Percentiles rank a stretch among this genome's conserved stretches.
Evolutionary conservation across 176 grass and related monocot genomes (phyloP).

Genomic region (Lolium rigidum): DNA sequence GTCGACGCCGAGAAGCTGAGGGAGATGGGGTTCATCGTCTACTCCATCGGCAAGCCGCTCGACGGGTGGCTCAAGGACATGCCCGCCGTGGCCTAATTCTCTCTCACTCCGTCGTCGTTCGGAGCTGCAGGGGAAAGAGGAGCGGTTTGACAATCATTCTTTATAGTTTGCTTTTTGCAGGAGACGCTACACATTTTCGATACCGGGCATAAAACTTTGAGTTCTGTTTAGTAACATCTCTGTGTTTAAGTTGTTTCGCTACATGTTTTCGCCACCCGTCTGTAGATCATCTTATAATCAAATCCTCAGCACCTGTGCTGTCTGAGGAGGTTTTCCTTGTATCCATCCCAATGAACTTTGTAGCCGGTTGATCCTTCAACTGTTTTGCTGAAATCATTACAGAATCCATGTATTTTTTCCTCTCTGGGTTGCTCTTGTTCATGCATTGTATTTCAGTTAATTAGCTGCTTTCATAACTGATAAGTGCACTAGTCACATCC

Average conservation of each 20-base stretch:
- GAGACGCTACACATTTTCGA: conserved; percentile 36
- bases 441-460: background rate
- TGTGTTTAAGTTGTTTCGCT: conserved; percentile 21
- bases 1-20: conserved; percentile 78
- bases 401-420: conserved; percentile 35
- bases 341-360: conserved; percentile 43
- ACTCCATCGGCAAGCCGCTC: conserved; percentile 89
- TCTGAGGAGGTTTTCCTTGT: conserved; percentile 44
- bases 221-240: conserved; percentile 30
- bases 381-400: conserved; percentile 45
- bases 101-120: background rate
- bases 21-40: conserved; percentile 95
- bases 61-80: conserved; percentile 91
- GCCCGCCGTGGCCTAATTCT: conserved; percentile 70
- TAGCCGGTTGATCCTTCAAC: conserved; percentile 49
- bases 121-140: conserved; percentile 28
- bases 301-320: conserved; percentile 20
- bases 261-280: conserved; percentile 34
- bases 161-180: conserved; percentile 70
- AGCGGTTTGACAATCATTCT: conserved; percentile 70
- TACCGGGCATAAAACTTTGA: conserved; percentile 44
- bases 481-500: background rate
- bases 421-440: background rate
- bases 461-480: background rate
- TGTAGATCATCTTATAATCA: conserved; percentile 52